A percentile compares a stretch with the other conserved stretches of the same genome.
phyloP scores from a whole-genome alignment of 768 basidiomycete species.

The Macrolepiota albuminosa region DNA sequence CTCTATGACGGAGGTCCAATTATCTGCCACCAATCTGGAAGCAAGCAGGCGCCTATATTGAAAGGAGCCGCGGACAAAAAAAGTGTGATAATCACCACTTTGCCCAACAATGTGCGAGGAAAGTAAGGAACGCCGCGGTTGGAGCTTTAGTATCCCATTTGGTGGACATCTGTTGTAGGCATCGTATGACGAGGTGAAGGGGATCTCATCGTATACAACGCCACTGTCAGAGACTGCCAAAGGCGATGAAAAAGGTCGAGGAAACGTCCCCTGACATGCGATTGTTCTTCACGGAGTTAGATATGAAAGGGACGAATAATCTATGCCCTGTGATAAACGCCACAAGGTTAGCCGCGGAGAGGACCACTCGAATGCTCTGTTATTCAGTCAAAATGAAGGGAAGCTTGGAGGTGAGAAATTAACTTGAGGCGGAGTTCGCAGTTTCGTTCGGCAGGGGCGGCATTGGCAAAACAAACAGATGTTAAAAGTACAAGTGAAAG shows the following conservation, averaged over 20 bases:
- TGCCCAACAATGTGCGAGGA: not conserved
- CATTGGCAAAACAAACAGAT: not conserved
- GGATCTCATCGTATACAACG: not conserved
- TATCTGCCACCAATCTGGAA: not conserved
- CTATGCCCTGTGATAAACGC: not conserved
- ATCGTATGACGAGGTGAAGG: not conserved
- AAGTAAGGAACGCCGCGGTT: slow-evolving; percentile 4
- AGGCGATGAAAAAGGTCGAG: not conserved
- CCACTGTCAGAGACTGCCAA: not conserved
- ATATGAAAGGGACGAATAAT: not conserved
- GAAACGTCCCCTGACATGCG: not conserved
- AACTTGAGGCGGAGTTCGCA: not conserved
- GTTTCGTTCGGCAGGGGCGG: not conserved
- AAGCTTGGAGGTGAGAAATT: not conserved
- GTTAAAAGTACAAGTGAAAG: not conserved
- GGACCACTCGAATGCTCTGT: not conserved
- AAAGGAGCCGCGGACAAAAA: slow-evolving; percentile 7
- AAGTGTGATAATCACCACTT: not conserved
- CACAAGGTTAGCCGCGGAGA: not conserved
- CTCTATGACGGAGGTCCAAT: not conserved
- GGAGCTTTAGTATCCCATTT: not conserved
- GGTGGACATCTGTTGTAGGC: not conserved
- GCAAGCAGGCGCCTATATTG: not conserved
- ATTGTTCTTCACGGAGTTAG: not conserved
- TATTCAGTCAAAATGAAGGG: not conserved